Conservation (phyloP, 2,329 filamentous ascomycete genomes). For the Rosellinia necatrix region DNA sequence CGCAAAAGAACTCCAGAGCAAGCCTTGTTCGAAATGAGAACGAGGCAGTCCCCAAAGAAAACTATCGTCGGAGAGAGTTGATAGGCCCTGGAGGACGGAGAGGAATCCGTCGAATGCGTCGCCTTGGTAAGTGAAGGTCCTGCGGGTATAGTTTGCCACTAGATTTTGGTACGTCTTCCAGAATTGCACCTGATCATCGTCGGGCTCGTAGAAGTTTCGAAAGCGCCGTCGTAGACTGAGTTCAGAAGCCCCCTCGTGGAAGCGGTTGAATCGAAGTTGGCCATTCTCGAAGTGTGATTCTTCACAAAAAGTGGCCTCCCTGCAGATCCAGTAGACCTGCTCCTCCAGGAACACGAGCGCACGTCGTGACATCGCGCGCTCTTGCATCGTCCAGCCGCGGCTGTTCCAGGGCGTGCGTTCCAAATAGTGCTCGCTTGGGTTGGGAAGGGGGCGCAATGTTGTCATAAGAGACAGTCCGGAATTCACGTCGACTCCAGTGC, state of each 20-base stretch:
- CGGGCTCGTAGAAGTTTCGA: constrained; percentile 7
- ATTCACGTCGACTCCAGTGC: not conserved
- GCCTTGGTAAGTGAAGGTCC: constrained; percentile 9
- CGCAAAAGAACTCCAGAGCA: constrained; percentile 2
- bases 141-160: constrained; percentile 2
- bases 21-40: constrained; percentile 4
- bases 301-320: constrained; percentile 4
- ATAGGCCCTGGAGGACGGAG: not conserved
- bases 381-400: constrained; percentile 2
- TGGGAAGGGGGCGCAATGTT: not conserved
- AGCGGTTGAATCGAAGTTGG: not conserved
- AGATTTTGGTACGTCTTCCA: not conserved
- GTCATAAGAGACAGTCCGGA: constrained; percentile 3
- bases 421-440: not conserved
- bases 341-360: not conserved
- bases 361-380: not conserved
- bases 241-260: not conserved
- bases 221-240: not conserved
- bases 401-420: constrained; percentile 3
- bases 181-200: not conserved
- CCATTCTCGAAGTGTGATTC: constrained; percentile 2
- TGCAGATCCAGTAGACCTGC: constrained; percentile 1
- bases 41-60: constrained; percentile 8
- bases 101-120: constrained; percentile 9
- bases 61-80: not conserved